Conservation (phyloP, 306 rosid genomes). For the Vigna reflexopilosa region DNA sequence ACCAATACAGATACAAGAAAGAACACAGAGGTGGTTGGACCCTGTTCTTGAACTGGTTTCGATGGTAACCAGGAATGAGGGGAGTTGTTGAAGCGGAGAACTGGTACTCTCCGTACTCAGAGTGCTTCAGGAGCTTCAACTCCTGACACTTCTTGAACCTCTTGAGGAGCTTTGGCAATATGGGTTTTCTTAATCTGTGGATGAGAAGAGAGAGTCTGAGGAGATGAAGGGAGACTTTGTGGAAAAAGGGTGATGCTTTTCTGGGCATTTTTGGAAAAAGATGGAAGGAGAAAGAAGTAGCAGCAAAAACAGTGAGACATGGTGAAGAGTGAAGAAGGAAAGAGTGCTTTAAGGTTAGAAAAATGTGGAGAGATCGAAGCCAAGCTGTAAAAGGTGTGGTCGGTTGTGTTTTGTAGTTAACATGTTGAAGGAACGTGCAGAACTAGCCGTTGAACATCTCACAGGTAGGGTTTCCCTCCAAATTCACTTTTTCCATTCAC, state of each 20-base stretch:
- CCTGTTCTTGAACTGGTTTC: conserved; percentile 36
- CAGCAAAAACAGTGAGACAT: background rate
- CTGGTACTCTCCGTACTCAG: conserved; percentile 51
- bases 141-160: conserved; percentile 43
- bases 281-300: background rate
- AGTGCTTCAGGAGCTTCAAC: conserved; percentile 50
- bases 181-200: conserved; percentile 55
- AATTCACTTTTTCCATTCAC: background rate
- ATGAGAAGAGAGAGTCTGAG: conserved; percentile 48
- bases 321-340: background rate
- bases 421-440: background rate
- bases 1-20: conserved; percentile 51
- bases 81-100: conserved; percentile 67
- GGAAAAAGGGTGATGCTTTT: conserved; percentile 51
- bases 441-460: background rate
- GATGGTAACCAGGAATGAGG: conserved; percentile 36
- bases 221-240: conserved; percentile 36
- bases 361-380: background rate
- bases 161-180: conserved; percentile 53
- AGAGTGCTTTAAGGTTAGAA: background rate
- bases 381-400: background rate
- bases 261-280: conserved; percentile 50
- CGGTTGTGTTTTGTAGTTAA: too few relatives aligned
- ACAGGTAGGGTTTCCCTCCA: background rate
- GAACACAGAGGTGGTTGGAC: conserved; percentile 45